Conservation (phyloP, 2,329 filamentous ascomycete genomes). For the Metarhizium humberi region DNA sequence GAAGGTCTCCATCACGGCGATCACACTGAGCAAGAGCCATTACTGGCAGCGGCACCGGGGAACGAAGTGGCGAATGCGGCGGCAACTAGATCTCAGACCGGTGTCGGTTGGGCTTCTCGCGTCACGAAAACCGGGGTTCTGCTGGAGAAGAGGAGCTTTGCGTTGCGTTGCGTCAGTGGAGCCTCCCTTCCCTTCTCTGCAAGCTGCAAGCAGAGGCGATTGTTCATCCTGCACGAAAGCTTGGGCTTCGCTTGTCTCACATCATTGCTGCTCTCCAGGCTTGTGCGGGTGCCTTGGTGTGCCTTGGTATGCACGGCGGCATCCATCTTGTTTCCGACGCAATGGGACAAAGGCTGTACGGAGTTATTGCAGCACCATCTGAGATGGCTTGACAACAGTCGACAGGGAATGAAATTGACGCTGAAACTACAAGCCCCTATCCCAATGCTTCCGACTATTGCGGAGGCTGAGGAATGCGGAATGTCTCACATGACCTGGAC, state of each 20-base stretch:
- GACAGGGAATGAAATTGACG: neutral
- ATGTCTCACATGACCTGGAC: neutral
- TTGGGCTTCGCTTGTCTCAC: neutral
- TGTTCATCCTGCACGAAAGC: neutral
- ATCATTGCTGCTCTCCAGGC: neutral
- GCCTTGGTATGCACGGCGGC: too few species aligned
- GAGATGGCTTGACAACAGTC: neutral
- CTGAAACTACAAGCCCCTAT: neutral
- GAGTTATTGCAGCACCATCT: too few species aligned
- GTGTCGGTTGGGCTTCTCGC: neutral
- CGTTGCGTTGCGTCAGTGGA: neutral
- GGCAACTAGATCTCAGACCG: neutral
- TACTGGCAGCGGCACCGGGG: neutral
- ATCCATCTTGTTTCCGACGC: neutral
- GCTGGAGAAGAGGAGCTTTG: neutral
- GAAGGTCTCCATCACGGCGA: neutral
- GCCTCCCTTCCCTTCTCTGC: neutral
- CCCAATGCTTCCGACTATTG: neutral
- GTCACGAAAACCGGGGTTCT: slow-evolving; percentile 2
- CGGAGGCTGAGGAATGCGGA: neutral
- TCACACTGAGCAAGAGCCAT: neutral
- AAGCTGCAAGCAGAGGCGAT: neutral
- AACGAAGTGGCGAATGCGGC: slow-evolving; percentile 1
- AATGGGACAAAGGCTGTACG: neutral
- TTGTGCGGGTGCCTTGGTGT: neutral